These are phyloP conservation scores for Lycium ferocissimum DNA, from an alignment of 257 asterid genomes.

Conservation along the genomic window DNA sequence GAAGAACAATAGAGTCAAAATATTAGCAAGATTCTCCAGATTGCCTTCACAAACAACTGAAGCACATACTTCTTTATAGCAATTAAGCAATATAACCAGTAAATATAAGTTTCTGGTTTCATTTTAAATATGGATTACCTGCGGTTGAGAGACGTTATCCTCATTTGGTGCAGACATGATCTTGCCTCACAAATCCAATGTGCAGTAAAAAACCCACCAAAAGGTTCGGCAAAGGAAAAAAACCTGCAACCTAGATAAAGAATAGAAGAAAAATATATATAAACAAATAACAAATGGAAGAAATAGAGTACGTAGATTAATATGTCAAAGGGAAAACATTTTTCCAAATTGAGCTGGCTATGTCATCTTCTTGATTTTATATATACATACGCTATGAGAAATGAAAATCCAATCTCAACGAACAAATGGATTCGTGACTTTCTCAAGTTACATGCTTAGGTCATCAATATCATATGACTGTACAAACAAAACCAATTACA, in stretches of 20 bases:
- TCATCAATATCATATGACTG: neutral
- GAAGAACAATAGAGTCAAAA: neutral
- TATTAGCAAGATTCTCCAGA: neutral
- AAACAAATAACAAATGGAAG: neutral
- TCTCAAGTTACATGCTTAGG: neutral
- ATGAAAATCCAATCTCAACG: neutral
- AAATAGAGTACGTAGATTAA: neutral
- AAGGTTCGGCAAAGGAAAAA: neutral
- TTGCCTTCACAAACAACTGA: neutral
- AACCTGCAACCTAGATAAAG: neutral
- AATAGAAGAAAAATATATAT: neutral
- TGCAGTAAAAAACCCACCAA: neutral
- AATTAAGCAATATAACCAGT: slow-evolving; percentile 10
- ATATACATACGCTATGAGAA: neutral
- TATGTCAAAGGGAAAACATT: neutral
- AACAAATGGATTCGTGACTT: neutral
- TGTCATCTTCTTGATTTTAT: slow-evolving; percentile 4
- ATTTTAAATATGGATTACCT: slow-evolving; percentile 50
- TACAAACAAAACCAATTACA: too few species aligned
- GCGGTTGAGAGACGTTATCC: slow-evolving; percentile 50
- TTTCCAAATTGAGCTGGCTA: neutral
- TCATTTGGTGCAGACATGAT: slow-evolving; percentile 57
- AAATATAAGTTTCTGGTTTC: slow-evolving; percentile 5
- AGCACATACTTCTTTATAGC: slow-evolving; percentile 6
- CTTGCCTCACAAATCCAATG: slow-evolving; percentile 31